These are phyloP conservation scores for Heliamphora pulchella DNA, from an alignment of 179 eudicot genomes.

Conservation along the genomic window DNA sequence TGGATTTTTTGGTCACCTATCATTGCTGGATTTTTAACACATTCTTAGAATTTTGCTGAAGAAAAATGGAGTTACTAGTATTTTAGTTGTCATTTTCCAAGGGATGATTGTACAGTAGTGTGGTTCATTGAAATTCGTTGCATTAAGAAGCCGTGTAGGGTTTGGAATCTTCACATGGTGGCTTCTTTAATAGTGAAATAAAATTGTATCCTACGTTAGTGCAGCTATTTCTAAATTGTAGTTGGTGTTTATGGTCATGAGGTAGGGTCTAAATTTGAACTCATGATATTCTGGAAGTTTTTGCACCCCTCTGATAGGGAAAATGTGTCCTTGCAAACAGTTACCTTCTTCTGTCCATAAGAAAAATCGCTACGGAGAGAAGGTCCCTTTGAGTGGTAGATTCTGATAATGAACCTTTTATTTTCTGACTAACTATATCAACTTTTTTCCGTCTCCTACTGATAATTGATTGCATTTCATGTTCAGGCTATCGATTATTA, in stretches of 20 bases:
- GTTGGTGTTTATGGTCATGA: slow-evolving; percentile 1
- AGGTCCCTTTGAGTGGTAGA: not conserved
- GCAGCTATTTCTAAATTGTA: slow-evolving; percentile 1
- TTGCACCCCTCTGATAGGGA: not conserved
- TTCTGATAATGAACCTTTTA: not conserved
- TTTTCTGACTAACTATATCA: not conserved
- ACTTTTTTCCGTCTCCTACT: not conserved
- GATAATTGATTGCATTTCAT: not conserved
- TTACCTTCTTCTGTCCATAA: not conserved
- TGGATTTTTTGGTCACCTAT: too few relatives aligned
- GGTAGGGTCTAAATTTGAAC: not conserved
- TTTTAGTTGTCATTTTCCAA: too few relatives aligned
- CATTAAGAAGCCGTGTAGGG: not conserved
- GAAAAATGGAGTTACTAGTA: not conserved
- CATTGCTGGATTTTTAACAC: too few relatives aligned
- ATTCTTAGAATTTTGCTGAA: too few relatives aligned
- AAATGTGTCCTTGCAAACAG: not conserved
- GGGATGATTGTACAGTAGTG: not conserved
- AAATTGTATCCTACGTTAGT: too few relatives aligned
- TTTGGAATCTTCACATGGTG: not conserved
- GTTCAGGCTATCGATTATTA: slow-evolving; percentile 70
- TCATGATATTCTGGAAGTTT: not conserved
- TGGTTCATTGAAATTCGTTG: not conserved
- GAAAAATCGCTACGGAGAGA: not conserved
- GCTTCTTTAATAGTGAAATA: not conserved